phyloP scores from a whole-genome alignment of 208 protist species.

The Vickermania ingenoplastis region DNA sequence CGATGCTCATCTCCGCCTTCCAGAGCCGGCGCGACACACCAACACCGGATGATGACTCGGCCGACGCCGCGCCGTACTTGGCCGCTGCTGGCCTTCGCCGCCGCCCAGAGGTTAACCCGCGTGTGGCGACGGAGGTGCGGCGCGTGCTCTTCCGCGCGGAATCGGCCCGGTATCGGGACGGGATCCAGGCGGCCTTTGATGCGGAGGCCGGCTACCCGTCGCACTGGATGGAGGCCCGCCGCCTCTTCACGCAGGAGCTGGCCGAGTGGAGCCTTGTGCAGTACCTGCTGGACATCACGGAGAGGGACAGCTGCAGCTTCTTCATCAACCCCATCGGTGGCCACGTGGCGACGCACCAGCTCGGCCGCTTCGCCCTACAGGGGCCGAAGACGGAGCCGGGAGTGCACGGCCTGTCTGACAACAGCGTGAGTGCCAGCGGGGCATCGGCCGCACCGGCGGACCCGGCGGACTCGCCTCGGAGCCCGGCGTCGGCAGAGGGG shows the following conservation, averaged over 20 bases:
- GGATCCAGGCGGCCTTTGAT: slow-evolving; percentile 38
- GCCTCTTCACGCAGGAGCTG: slow-evolving; percentile 53
- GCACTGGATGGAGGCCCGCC: slow-evolving; percentile 45
- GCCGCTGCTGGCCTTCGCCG: no score
- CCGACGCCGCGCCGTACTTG: no score
- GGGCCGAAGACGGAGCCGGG: not conserved
- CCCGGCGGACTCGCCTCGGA: not conserved
- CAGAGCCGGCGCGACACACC: not conserved
- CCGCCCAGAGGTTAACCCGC: no score
- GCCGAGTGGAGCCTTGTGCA: slow-evolving; percentile 76
- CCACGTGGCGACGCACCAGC: slow-evolving; percentile 53
- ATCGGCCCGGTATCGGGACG: slow-evolving; percentile 22
- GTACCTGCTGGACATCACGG: slow-evolving; percentile 59
- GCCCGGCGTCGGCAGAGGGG: not conserved
- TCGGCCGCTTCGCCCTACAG: slow-evolving; percentile 59
- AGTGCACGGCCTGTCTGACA: not conserved
- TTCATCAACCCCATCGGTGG: slow-evolving; percentile 62
- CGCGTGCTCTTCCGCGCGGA: slow-evolving; percentile 34
- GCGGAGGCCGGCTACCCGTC: slow-evolving; percentile 29
- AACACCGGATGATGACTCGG: not conserved
- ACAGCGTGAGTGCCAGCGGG: not conserved
- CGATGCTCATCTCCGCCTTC: not conserved
- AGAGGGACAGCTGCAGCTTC: slow-evolving; percentile 44
- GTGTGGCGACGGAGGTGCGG: slow-evolving; percentile 14
- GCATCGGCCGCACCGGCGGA: not conserved